Base-by-base conservation (phyloP, 371 early-diverging fungal genomes). In the Zychaea mexicana region DNA sequence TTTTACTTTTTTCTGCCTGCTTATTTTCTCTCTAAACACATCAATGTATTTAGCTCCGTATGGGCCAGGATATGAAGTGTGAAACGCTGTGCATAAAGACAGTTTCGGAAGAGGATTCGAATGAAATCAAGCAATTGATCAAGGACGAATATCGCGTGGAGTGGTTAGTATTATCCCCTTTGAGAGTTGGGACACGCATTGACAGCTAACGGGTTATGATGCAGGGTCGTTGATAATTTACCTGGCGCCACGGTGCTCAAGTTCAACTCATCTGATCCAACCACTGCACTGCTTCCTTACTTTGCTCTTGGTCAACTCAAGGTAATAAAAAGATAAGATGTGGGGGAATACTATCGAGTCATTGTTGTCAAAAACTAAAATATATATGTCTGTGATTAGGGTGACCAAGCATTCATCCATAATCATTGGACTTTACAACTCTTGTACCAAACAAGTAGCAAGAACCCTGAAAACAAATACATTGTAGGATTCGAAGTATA, bases 401-500 rank as follows among this genome's bases (percentile, higher is more conserved):
- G 42, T 13, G 73, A 67, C 10, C 75, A 73, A 31, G 73, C 78
- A 26, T 84, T 77, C 39, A 66, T 89, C 33, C 74, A 87, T 75
- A 89, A 87, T 67, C 88, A 87, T 60, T 72, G 85, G 42, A 63
- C 72, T 2, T 64, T 89, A 56, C 70, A 79, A 21, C 70, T 89
- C 24, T 64, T 83, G 33, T 89, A 88, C 57, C 83, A 86, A 60
- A 69, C 58, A n/a, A 67, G 60, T 24, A 67, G 63, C 39, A 58
- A 70, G 5, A 61, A 70, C 4, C 60, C 70, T 8, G 72, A 69
- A n/a, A 72, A 73, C 21, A 74, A 62, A 30, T 67, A 74, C 28
- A 84, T 89, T 54, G 85, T 85, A n/a, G 88, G 87, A 8, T 85
- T 89, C 49, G 86, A 87, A 70, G 84, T 85, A 28, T 76, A 77